Base-by-base conservation (phyloP, 2,329 filamentous ascomycete species). In the Fusarium sarcochroum region DNA sequence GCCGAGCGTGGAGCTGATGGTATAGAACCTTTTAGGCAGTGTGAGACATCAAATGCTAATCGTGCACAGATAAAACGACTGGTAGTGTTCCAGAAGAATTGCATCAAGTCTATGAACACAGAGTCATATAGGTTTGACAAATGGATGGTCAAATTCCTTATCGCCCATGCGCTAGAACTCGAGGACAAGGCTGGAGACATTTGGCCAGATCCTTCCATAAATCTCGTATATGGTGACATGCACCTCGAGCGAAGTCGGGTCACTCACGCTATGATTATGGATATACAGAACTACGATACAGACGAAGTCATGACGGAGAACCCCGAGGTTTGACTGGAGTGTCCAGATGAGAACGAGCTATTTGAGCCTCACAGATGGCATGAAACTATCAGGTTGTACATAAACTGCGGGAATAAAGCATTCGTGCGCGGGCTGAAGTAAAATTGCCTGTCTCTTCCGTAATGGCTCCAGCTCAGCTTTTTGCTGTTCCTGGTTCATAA, bases 111-210 rank as follows among this genome's bases (percentile, higher is more conserved):
- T 2, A 56, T 70, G 13, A 67, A 58, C 9, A 63, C 57, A 15
- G 74, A 76, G 23, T 76, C 77, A 2, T 75, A 79, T 55, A 68
- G 75, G 1, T 76, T 87, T 57, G 87, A 89, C 66, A 76, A 76
- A 47, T 84, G 86, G 53, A 82, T 86, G 50, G 76, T 82, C 54
- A 85, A 87, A 48, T 80, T 80, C 48, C 66, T 80, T 2, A 70
- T 78, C 14, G 73, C 78, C 34, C 77, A 80, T 60, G 68, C 75
- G 2, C 44, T 77, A 14, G 64, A 67, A 9, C 62, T 79, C 4
- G 76, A 78, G 25, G 74, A 76, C 6, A 76, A 76, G 50, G 71
- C 70, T 83, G 67, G 75, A 76, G 18, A 76, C 3, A 7, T 23
- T 1, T 63, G 60, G 58, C 20, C 44, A 17, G 48, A 52, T 25